phyloP scores from a whole-genome alignment of 805 yeast genomes.

The Pichia rugopelliculosa region DNA sequence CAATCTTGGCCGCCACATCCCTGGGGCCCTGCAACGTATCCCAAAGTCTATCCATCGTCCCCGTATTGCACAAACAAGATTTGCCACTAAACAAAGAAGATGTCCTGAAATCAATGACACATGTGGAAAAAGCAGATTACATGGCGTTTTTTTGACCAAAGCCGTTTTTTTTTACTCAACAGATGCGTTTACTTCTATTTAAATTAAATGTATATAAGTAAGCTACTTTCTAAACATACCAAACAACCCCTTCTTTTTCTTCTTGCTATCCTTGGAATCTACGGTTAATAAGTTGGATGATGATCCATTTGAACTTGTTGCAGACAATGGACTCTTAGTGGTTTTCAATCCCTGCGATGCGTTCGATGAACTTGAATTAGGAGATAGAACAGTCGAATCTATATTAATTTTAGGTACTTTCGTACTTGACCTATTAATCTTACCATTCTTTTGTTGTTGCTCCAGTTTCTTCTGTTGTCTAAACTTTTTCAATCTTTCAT shows the following conservation, averaged over 20 bases:
- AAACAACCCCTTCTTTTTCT: constrained; percentile 10
- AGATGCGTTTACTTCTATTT: too few species aligned
- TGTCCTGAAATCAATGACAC: too few species aligned
- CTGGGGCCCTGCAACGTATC: constrained; percentile 9
- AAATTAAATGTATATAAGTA: constrained; percentile 11
- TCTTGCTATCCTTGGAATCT: constrained; percentile 2
- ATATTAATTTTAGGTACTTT: constrained; percentile 15
- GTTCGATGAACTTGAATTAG: background rate
- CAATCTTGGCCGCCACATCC: background rate
- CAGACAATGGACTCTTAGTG: background rate
- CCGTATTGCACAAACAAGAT: background rate
- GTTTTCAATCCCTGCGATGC: background rate
- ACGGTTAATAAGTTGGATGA: background rate
- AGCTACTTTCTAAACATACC: constrained; percentile 2
- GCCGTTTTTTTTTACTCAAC: too few species aligned
- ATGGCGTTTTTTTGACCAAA: too few species aligned
- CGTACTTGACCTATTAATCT: background rate
- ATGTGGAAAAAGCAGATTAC: background rate
- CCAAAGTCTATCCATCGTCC: constrained; percentile 11
- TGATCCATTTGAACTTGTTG: background rate
- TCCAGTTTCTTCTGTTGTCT: constrained; percentile 6
- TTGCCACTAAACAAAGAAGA: background rate
- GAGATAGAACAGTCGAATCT: background rate
- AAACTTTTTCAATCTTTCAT: constrained; percentile 8
- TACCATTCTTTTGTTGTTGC: background rate